Evolutionary conservation across 768 basidiomycete genomes (phyloP), one percentile per base, ranked within the genome.

Genomic region (Kwoniella sp.): DNA sequence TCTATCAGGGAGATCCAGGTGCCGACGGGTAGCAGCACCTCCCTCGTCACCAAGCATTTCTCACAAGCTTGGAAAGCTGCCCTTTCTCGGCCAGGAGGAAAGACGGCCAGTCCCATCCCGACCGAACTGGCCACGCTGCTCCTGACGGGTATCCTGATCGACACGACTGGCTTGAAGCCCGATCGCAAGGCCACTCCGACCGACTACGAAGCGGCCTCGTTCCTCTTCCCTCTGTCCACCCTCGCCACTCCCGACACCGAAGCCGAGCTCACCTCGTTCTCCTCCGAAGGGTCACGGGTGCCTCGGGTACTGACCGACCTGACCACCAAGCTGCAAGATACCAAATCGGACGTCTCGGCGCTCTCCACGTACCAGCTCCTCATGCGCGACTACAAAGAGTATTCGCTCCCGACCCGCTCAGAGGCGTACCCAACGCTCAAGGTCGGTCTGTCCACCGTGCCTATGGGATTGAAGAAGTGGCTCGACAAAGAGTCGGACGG

Each of bases 331-430:
- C 78, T 89, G 20, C 53, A 76, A 43, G 60, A 64, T 2, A 82
- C 81, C 75, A 99, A 98, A 70, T 62, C 63, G 3, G 81, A 84
- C 52, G 77, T 98, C 8, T 80, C 81, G 1, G 80, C 83, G 56
- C 78, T 96, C 15, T 77, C 76, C 7, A 82, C 83, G 0, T 79
- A 81, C 50, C 90, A 96, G 65, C 81, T 96, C 17, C 80, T 99
- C 4, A 80, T 89, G 11, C 78, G 95, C n/a, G 95, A 99, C 75
- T 99, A 91, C 79, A 98, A 99, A 71, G 84, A 93, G 59, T 93
- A 90, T 66, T 69, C 73, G 1, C 73, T 82, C 52, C 73, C 76
- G 0, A 79, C 84, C 2, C 67, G 77, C 1, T 80, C 78, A 76
- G 69, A 75, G 3, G 53, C 71, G 0, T 70, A 67, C 15, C 63